Evolutionary conservation across 2,329 filamentous ascomycete genomes (phyloP).

Genomic region (Curvularia hawaiiensis): DNA sequence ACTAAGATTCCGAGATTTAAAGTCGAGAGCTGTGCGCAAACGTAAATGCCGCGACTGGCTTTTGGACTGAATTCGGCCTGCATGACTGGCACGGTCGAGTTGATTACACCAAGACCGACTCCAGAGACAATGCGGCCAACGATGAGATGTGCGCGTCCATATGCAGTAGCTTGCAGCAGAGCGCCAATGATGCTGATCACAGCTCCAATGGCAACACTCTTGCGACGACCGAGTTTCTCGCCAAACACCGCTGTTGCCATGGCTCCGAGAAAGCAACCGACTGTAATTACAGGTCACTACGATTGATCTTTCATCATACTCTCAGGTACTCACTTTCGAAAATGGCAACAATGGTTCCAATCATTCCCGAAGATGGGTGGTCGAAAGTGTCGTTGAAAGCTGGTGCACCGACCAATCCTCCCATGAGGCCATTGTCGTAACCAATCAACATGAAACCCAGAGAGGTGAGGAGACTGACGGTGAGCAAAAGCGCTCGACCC

Average conservation of each 20-base stretch:
- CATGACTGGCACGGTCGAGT: constrained; percentile 22
- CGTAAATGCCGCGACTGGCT: constrained; percentile 24
- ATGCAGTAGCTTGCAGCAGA: constrained; percentile 22
- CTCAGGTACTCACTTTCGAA: constrained; percentile 19
- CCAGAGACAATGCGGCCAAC: constrained; percentile 25
- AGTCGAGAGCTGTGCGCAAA: constrained; percentile 25
- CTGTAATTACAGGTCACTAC: constrained; percentile 8
- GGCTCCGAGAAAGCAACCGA: constrained; percentile 51
- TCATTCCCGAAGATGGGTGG: constrained; percentile 22
- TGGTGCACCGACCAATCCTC: constrained; percentile 66
- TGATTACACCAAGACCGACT: constrained; percentile 40
- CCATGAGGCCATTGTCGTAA: constrained; percentile 73
- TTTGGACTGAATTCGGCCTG: constrained; percentile 27
- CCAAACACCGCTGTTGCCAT: constrained; percentile 51
- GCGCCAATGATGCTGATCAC: constrained; percentile 23
- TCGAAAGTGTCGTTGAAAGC: constrained; percentile 54
- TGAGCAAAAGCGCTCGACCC: constrained; percentile 24
- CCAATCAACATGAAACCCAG: constrained; percentile 49
- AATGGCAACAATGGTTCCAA: constrained; percentile 27
- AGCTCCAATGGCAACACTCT: constrained; percentile 22
- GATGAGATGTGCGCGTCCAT: constrained; percentile 20
- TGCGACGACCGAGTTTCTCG: constrained; percentile 58
- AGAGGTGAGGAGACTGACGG: constrained; percentile 24
- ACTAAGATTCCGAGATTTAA: constrained; percentile 24
- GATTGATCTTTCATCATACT: no score